phyloP scores from a whole-genome alignment of 768 basidiomycete species.

The Tephrocybe sp. region DNA sequence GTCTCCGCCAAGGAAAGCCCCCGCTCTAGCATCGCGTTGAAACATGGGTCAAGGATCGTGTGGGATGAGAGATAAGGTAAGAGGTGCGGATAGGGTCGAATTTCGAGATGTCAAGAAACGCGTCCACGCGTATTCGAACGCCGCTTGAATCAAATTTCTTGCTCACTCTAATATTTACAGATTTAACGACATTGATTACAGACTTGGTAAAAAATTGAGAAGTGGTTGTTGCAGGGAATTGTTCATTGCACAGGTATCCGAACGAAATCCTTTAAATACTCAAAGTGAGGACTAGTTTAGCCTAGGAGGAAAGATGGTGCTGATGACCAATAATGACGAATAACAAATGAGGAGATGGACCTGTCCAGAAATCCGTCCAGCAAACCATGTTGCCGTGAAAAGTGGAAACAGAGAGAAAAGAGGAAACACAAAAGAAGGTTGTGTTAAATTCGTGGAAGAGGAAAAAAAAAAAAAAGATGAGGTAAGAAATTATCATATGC shows the following conservation, averaged over 20 bases:
- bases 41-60: slow-evolving; percentile 49
- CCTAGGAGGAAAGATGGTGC: background rate
- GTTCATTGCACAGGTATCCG: slow-evolving; percentile 11
- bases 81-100: slow-evolving; percentile 4
- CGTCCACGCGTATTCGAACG: slow-evolving; percentile 24
- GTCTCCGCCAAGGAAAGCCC: slow-evolving; percentile 92
- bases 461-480: slow-evolving; percentile 3
- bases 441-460: background rate
- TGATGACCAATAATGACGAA: background rate
- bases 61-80: slow-evolving; percentile 5
- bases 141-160: slow-evolving; percentile 19
- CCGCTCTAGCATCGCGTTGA: slow-evolving; percentile 88
- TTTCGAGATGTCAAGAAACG: slow-evolving; percentile 14
- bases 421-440: background rate
- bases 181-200: too few species aligned
- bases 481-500: slow-evolving; percentile 14
- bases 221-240: slow-evolving; percentile 1
- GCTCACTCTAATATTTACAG: background rate
- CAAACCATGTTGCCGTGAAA: slow-evolving; percentile 4
- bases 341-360: slow-evolving; percentile 4
- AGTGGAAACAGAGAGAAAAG: background rate
- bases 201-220: background rate
- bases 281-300: background rate
- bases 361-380: slow-evolving; percentile 16
- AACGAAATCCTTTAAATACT: slow-evolving; percentile 13